A percentile compares a stretch with the other conserved stretches of the same genome.
These are phyloP conservation scores for Hyaloscypha bicolor DNA, from an alignment of 495 filamentous ascomycete species.

Conservation along the genomic window DNA sequence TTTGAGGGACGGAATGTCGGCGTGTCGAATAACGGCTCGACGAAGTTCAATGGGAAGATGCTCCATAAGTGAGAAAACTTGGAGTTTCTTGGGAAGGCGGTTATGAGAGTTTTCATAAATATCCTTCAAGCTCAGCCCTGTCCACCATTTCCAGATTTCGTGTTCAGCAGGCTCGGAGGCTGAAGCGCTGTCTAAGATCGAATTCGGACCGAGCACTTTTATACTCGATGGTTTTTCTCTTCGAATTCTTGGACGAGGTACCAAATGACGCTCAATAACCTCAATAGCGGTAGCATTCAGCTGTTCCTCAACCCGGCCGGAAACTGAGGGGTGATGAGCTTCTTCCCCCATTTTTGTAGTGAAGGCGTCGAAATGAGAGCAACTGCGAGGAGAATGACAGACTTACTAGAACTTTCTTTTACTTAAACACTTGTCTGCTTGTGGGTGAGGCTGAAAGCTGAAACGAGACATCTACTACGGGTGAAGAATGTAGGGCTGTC, in stretches of 20 bases:
- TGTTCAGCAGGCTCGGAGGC: not conserved
- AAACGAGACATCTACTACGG: not conserved
- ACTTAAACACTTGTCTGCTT: not conserved
- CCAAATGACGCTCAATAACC: not conserved
- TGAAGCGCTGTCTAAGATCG: not conserved
- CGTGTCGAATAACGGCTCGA: slow-evolving; percentile 18
- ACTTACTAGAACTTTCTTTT: not conserved
- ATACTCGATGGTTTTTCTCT: not conserved
- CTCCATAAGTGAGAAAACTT: slow-evolving; percentile 11
- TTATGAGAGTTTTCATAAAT: not conserved
- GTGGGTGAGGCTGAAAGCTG: not conserved
- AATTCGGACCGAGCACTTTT: not conserved
- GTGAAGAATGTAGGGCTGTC: not conserved
- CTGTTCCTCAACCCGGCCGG: not conserved
- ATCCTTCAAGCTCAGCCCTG: not conserved
- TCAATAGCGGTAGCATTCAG: not conserved
- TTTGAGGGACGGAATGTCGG: slow-evolving; percentile 17
- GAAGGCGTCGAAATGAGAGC: not conserved
- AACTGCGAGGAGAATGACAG: not conserved
- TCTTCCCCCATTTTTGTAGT: not conserved
- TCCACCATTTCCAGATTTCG: not conserved
- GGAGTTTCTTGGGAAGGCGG: not conserved
- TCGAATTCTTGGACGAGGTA: not conserved
- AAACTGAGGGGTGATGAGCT: not conserved
- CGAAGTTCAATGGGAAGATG: slow-evolving; percentile 26